phyloP scores from a whole-genome alignment of 2,329 filamentous ascomycete species.

The Fusarium ramigenum region DNA sequence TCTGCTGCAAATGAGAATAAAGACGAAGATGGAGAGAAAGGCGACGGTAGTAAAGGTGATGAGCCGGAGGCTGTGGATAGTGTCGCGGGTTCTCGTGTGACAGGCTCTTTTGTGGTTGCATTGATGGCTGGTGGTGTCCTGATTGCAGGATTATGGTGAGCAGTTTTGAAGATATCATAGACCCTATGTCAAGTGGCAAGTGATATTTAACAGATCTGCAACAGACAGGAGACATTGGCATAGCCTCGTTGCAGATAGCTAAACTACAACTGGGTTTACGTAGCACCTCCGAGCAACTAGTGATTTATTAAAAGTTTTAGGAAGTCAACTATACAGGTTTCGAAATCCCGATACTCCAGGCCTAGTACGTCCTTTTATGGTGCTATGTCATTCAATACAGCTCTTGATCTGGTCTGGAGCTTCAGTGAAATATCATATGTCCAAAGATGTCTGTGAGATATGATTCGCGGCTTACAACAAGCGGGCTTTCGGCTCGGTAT shows the following conservation, averaged over 20 bases:
- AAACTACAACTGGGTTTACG: neutral
- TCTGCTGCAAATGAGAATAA: too few species aligned
- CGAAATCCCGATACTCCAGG: rapidly evolving
- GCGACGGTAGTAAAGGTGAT: too few species aligned
- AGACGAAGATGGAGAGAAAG: neutral
- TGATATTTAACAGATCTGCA: neutral
- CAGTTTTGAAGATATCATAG: too few species aligned
- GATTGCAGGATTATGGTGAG: neutral
- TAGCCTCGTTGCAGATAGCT: neutral
- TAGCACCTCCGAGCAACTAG: neutral
- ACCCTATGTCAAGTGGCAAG: neutral
- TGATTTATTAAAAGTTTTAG: neutral
- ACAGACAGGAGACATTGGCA: neutral
- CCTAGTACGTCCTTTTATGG: neutral
- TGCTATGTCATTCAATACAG: neutral
- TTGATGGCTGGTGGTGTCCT: neutral
- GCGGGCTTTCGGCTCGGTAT: neutral
- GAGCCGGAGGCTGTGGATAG: neutral
- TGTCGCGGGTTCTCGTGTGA: neutral
- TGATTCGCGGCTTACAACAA: neutral
- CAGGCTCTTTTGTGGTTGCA: neutral
- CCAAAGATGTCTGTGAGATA: neutral
- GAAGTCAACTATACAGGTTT: neutral
- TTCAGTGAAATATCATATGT: neutral
- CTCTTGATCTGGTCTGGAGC: neutral